These are phyloP conservation scores for Niveomyces coronatus DNA, from an alignment of 2,329 filamentous ascomycete species.

Conservation along the genomic window DNA sequence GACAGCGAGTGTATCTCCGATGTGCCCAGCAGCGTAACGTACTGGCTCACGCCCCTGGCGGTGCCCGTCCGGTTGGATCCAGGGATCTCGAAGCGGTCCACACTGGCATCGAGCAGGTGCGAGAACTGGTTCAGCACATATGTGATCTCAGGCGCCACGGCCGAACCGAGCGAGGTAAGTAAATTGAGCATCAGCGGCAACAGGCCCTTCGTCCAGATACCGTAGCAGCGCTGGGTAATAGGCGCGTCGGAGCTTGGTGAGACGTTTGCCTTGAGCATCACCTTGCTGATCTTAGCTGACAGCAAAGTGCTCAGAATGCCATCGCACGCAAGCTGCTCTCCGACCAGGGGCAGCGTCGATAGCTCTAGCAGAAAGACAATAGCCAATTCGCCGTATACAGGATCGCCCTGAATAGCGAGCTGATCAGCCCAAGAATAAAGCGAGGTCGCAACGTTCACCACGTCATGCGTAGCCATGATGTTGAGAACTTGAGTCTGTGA, in stretches of 20 bases:
- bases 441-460: slow-evolving; percentile 70
- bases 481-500: slow-evolving; percentile 61
- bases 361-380: slow-evolving; percentile 82
- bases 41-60: slow-evolving; percentile 41
- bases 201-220: slow-evolving; percentile 82
- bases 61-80: slow-evolving; percentile 42
- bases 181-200: slow-evolving; percentile 84
- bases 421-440: slow-evolving; percentile 92
- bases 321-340: slow-evolving; percentile 83
- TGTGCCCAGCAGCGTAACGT: slow-evolving; percentile 62
- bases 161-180: slow-evolving; percentile 67
- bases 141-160: slow-evolving; percentile 74
- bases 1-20: slow-evolving; percentile 72
- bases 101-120: slow-evolving; percentile 61
- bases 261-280: slow-evolving; percentile 60
- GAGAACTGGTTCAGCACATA: slow-evolving; percentile 87
- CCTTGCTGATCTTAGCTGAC: slow-evolving; percentile 67
- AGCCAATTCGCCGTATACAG: slow-evolving; percentile 87
- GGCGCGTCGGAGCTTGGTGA: slow-evolving; percentile 69
- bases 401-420: slow-evolving; percentile 67
- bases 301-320: slow-evolving; percentile 71
- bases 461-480: slow-evolving; percentile 60
- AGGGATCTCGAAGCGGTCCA: slow-evolving; percentile 58
- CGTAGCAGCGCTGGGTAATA: slow-evolving; percentile 63
- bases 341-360: slow-evolving; percentile 68